These are phyloP conservation scores for Salisapilia sapeloensis DNA, from an alignment of 352 stramenopile genomes.

Conservation along the genomic window DNA sequence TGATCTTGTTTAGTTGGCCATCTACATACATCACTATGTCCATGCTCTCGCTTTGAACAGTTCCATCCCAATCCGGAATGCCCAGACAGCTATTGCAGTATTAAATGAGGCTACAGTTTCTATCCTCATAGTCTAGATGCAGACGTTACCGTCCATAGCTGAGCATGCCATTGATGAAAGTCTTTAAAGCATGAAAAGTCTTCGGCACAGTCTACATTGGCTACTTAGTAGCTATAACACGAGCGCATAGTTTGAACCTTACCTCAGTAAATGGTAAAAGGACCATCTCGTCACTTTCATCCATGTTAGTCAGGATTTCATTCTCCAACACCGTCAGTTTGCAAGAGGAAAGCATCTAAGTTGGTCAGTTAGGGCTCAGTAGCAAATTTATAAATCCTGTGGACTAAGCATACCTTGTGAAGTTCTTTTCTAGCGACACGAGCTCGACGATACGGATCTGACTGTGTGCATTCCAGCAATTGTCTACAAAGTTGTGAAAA, in stretches of 20 bases:
- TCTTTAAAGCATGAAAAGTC: constrained; percentile 40
- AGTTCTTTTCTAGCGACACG: constrained; percentile 25
- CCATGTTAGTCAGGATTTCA: constrained; percentile 36
- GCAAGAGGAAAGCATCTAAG: constrained; percentile 24
- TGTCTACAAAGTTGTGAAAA: constrained; percentile 13
- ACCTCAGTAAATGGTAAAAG: constrained; percentile 44
- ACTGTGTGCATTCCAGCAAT: constrained; percentile 38
- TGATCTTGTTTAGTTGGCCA: constrained; percentile 54
- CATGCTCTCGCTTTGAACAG: constrained; percentile 57
- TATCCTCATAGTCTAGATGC: not conserved
- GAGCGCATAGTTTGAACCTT: not conserved
- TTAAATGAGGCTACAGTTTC: not conserved
- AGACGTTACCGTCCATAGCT: constrained; percentile 39
- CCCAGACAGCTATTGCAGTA: constrained; percentile 26
- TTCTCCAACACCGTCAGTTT: constrained; percentile 32
- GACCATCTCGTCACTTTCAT: constrained; percentile 21
- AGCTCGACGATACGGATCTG: constrained; percentile 52
- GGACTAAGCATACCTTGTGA: constrained; percentile 7
- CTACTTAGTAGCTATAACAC: constrained; percentile 1
- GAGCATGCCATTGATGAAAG: constrained; percentile 59
- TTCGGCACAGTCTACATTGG: constrained; percentile 30
- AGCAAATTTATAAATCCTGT: not conserved
- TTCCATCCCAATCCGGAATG: constrained; percentile 65
- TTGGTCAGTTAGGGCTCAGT: not conserved
- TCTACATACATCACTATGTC: constrained; percentile 53